Evolutionary conservation across 2,329 filamentous ascomycete genomes (phyloP).

Genomic region (Dissoconium aciculare): DNA sequence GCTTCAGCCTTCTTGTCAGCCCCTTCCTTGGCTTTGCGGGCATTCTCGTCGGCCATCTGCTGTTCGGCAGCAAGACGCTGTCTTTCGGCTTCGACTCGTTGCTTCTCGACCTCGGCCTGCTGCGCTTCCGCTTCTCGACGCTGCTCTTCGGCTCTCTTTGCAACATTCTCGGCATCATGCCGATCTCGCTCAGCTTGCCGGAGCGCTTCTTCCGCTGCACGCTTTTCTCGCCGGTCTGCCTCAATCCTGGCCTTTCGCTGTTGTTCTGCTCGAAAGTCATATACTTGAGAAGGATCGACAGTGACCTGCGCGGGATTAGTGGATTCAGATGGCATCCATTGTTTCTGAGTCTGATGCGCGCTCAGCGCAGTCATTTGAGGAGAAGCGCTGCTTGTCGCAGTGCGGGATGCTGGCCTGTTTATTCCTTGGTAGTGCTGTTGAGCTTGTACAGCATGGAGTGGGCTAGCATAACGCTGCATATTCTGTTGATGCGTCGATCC

Average conservation of each 20-base stretch:
- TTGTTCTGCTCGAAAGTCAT: constrained; percentile 38
- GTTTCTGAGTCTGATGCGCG: constrained; percentile 6
- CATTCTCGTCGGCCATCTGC: constrained; percentile 17
- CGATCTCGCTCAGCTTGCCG: constrained; percentile 23
- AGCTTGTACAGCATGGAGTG: constrained; percentile 18
- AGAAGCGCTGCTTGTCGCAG: constrained; percentile 13
- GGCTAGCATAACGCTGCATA: constrained; percentile 18
- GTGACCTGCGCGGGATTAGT: constrained; percentile 21
- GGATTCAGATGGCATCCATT: constrained; percentile 5
- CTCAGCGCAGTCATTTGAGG: constrained; percentile 14
- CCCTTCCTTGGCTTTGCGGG: constrained; percentile 16
- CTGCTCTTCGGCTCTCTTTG: constrained; percentile 17
- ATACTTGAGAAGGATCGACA: constrained; percentile 40
- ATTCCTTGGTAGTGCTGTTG: constrained; percentile 15
- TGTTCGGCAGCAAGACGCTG: too few species aligned
- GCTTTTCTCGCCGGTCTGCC: constrained; percentile 19
- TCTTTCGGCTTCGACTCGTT: constrained; percentile 10
- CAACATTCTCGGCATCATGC: constrained; percentile 17
- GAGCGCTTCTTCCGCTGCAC: constrained; percentile 19
- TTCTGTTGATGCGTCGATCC: too few species aligned
- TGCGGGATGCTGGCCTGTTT: constrained; percentile 12
- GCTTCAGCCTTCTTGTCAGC: constrained; percentile 19
- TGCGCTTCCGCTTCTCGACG: constrained; percentile 14
- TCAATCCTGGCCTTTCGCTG: constrained; percentile 27
- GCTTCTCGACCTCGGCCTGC: constrained; percentile 13